A percentile compares a stretch with the other conserved stretches of the same genome.
Conservation (phyloP, 805 yeast species). For the Teunomyces tritomae region DNA sequence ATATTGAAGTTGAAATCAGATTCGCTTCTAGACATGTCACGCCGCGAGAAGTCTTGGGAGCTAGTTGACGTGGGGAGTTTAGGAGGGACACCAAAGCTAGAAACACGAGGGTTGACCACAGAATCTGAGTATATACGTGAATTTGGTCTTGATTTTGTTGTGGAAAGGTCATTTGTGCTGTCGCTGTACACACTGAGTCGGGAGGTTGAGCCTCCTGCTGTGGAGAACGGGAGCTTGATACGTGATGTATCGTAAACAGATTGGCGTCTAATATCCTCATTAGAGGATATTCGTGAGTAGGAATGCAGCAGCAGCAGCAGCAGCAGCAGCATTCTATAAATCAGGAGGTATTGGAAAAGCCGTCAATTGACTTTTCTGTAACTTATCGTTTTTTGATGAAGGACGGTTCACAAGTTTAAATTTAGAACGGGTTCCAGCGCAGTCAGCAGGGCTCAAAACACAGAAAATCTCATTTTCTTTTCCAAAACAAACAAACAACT, state of each 20-base stretch:
- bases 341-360: not conserved
- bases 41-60: conserved; percentile 5
- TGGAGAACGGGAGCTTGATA: conserved; percentile 11
- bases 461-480: not conserved
- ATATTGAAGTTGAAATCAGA: conserved; percentile 1
- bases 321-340: not conserved
- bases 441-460: not conserved
- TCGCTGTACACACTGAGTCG: conserved; percentile 11
- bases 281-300: not conserved
- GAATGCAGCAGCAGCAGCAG: conserved; percentile 3
- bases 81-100: not conserved
- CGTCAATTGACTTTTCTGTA: not conserved
- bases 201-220: conserved; percentile 3
- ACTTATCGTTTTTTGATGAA: not conserved
- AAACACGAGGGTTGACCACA: conserved; percentile 12
- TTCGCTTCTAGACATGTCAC: conserved; percentile 2
- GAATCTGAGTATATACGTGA: conserved; percentile 19
- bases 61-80: conserved; percentile 4
- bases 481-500: not conserved
- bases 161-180: not conserved
- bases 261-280: conserved; percentile 11
- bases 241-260: conserved; percentile 23
- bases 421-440: not conserved
- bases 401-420: not conserved
- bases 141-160: not conserved